Conservation (phyloP, 345 rosid genomes). For the Iberis pinnata region DNA sequence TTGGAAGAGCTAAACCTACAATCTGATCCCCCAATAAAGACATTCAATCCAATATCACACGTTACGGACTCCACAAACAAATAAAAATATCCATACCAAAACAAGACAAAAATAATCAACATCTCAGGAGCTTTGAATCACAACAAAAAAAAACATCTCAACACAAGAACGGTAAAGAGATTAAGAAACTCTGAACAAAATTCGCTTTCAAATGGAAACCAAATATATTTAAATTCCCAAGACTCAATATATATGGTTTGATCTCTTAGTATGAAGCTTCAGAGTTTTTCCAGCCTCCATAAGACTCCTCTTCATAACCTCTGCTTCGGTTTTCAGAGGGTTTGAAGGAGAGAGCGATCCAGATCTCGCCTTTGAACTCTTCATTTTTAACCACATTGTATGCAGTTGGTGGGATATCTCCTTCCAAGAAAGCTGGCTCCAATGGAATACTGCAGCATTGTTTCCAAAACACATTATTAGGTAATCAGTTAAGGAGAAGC, state of each 20-base stretch:
- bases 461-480: not conserved
- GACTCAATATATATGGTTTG: not conserved
- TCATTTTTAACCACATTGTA: slow-evolving; percentile 70
- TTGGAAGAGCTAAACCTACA: no score
- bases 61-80: no score
- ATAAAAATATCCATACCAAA: slow-evolving; percentile 1
- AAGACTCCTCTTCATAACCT: slow-evolving; percentile 36
- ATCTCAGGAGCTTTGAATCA: slow-evolving; percentile 4
- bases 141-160: not conserved
- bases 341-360: slow-evolving; percentile 54
- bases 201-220: not conserved
- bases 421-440: slow-evolving; percentile 52
- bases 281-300: slow-evolving; percentile 68
- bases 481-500: not conserved
- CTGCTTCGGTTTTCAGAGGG: slow-evolving; percentile 41
- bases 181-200: not conserved
- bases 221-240: slow-evolving; percentile 9
- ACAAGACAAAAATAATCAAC: slow-evolving; percentile 7
- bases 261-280: slow-evolving; percentile 26
- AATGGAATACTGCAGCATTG: slow-evolving; percentile 50
- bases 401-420: slow-evolving; percentile 44
- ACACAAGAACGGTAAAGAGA: not conserved
- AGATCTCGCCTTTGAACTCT: slow-evolving; percentile 60
- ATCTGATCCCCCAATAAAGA: no score
- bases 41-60: no score